phyloP scores from a whole-genome alignment of 2,329 filamentous ascomycete genomes.

The Fusarium solani-melongenae region DNA sequence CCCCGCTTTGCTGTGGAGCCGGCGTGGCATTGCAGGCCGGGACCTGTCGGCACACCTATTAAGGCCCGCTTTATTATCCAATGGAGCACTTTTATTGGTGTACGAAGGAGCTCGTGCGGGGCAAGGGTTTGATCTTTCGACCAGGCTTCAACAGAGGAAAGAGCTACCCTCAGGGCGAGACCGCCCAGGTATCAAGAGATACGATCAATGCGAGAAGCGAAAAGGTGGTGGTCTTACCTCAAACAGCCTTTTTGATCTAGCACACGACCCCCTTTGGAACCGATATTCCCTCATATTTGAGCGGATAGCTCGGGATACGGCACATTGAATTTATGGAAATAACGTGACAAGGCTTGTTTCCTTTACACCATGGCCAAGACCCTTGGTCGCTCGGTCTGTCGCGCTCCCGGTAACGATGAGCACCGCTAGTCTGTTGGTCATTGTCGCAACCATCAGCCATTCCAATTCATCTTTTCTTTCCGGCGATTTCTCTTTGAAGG shows the following conservation, averaged over 20 bases:
- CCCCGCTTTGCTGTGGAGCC: constrained; percentile 19
- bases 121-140: constrained; percentile 26
- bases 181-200: constrained; percentile 7
- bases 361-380: constrained; percentile 10
- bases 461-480: background rate
- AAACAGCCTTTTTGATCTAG: background rate
- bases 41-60: background rate
- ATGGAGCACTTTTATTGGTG: background rate
- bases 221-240: background rate
- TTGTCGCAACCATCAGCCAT: background rate
- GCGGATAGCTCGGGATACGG: background rate
- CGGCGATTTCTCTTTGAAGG: background rate
- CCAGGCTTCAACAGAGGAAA: constrained; percentile 13
- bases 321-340: constrained; percentile 4
- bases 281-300: background rate
- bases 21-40: constrained; percentile 17
- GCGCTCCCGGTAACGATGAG: constrained; percentile 21
- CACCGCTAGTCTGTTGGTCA: background rate
- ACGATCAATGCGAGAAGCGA: constrained; percentile 21
- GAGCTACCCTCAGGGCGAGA: background rate
- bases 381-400: constrained; percentile 16
- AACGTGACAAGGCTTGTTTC: background rate
- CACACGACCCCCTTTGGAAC: background rate
- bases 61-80: background rate
- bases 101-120: background rate